Evolutionary conservation across 805 yeast genomes (phyloP), one percentile per base, ranked within the genome.

Genomic region (Diddensiella caesifluorescens): DNA sequence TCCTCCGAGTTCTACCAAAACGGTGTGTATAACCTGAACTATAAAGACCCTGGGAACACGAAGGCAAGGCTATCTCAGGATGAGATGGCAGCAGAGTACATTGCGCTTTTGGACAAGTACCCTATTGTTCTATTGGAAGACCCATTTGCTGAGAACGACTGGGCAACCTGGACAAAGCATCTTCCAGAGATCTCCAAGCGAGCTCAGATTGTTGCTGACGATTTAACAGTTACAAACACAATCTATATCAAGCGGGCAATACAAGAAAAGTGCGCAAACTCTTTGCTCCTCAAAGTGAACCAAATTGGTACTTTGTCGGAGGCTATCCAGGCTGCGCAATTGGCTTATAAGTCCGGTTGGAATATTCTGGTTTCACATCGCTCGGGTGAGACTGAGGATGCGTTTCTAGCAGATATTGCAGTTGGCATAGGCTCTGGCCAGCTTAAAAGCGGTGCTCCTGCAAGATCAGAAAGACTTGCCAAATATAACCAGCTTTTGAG

Each of bases 331-430:
- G 97, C 97, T 64, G 97, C 97, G 63, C 73, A 84, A 69, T 92
- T 84, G 71, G 85, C 97, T 47, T 89, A 79, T 74, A 81, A 79
- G 54, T 96, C 96, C 54, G 87, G 87, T 66, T 90, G 98, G 98
- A 97, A 97, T 79, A 96, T 89, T 66, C 89, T 90, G 97, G 97
- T 92, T 62, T 89, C 97, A 64, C 98, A 90, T 87, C 88, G 98
- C 81, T 89, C 97, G 60, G 98, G 98, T 77, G 98, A 90, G 80
- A 89, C 97, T 57, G 98, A 92, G 77, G 98, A 92, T 74, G 82
- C 94, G 63, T 82, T 86, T 77, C 92, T 90, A 70, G 97, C 98
- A 65, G 97, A 90, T 73, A 79, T 90, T 68, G 76, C 87, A 63
- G 98, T 92, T 62, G 97, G 97, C 78, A 79, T 90, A 70, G 87